These are phyloP conservation scores for Globisporangium paroecandrum DNA, from an alignment of 352 stramenopile genomes.

Conservation along the genomic window DNA sequence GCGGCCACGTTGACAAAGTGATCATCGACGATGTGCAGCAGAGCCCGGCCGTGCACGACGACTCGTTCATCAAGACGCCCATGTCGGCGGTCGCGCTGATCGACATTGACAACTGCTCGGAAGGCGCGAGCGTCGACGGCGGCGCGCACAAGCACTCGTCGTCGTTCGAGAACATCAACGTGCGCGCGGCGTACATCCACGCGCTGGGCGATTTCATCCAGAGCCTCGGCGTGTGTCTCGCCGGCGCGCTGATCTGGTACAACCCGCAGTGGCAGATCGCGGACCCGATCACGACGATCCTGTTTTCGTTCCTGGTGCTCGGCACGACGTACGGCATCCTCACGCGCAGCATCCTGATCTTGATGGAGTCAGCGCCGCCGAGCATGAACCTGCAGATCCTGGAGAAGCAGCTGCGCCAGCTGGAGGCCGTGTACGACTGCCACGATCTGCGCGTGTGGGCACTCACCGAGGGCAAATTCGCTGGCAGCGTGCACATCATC, in stretches of 20 bases:
- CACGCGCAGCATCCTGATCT: constrained; percentile 86
- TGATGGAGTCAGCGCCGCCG: constrained; percentile 93
- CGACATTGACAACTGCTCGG: constrained; percentile 31
- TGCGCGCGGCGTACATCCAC: constrained; percentile 98
- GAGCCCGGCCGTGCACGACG: constrained; percentile 40
- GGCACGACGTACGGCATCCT: constrained; percentile 93
- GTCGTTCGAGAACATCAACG: constrained; percentile 91
- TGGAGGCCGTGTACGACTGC: constrained; percentile 89
- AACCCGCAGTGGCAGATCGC: constrained; percentile 93
- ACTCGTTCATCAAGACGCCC: constrained; percentile 59
- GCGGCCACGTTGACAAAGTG: constrained; percentile 18
- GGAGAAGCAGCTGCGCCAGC: constrained; percentile 56
- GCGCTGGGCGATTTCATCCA: constrained; percentile 97
- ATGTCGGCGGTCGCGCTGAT: constrained; percentile 80
- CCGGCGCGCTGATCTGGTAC: constrained; percentile 95
- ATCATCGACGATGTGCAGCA: constrained; percentile 31
- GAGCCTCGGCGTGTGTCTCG: constrained; percentile 95
- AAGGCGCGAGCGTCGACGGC: constrained; percentile 9
- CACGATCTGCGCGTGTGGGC: constrained; percentile 98
- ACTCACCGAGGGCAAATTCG: constrained; percentile 87
- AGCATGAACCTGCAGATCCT: constrained; percentile 47
- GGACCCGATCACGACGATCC: constrained; percentile 95
- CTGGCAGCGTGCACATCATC: constrained; percentile 91
- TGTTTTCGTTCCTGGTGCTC: constrained; percentile 95
- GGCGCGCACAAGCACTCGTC: constrained; percentile 27